These are phyloP conservation scores for Scleroderma bovista DNA, from an alignment of 768 basidiomycete genomes.

Conservation along the genomic window DNA sequence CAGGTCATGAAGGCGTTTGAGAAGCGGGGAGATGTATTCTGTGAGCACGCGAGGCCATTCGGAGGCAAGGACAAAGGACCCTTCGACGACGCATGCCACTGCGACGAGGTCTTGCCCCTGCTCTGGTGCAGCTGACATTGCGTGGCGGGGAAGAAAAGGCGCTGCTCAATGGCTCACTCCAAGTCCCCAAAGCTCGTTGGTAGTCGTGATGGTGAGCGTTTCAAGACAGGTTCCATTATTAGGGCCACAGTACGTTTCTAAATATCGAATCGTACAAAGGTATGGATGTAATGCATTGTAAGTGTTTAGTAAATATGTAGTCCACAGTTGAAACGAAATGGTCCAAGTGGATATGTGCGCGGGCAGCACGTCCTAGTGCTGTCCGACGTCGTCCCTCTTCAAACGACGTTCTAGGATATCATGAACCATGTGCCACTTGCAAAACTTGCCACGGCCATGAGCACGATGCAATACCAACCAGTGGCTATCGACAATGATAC, in stretches of 20 bases:
- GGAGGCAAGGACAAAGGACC: slow-evolving; percentile 46
- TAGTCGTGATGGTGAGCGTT: too few species aligned
- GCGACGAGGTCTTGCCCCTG: slow-evolving; percentile 32
- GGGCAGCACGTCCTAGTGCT: slow-evolving; percentile 2
- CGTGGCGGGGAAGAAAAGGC: background rate
- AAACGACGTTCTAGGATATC: slow-evolving; percentile 10
- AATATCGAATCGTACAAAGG: too few species aligned
- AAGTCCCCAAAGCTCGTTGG: too few species aligned
- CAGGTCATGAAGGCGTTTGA: slow-evolving; percentile 46
- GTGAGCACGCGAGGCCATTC: slow-evolving; percentile 46
- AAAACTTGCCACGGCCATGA: slow-evolving; percentile 19
- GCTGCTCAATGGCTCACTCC: background rate
- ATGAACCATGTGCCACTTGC: slow-evolving; percentile 30
- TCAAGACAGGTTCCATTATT: too few species aligned
- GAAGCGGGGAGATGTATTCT: slow-evolving; percentile 46
- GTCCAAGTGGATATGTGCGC: slow-evolving; percentile 6
- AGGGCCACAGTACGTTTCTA: too few species aligned
- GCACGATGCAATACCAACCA: slow-evolving; percentile 25
- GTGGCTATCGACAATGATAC: slow-evolving; percentile 12
- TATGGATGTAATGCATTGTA: too few species aligned
- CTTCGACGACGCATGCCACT: slow-evolving; percentile 56
- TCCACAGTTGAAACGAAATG: background rate
- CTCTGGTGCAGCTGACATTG: slow-evolving; percentile 20
- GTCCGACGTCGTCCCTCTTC: slow-evolving; percentile 5
- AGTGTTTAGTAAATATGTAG: too few species aligned